Percentiles rank a stretch among this genome's conserved stretches.
Evolutionary conservation across 768 basidiomycete genomes (phyloP).

Genomic region (Phaeolepiota aurea): DNA sequence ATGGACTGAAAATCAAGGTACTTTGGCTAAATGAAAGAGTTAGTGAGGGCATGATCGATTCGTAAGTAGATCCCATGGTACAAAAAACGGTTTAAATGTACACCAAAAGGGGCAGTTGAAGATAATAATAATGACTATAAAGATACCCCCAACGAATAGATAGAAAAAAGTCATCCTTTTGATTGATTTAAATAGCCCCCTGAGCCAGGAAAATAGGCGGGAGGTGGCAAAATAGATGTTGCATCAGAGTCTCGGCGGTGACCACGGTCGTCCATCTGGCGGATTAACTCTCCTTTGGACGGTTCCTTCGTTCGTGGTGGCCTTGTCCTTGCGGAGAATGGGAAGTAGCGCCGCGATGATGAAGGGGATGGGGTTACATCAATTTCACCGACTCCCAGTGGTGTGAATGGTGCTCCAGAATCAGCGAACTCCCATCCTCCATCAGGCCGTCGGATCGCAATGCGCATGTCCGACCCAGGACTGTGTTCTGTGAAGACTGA

Average conservation of each 20-base stretch:
- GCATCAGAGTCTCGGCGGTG: not conserved
- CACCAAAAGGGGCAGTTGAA: too few species aligned
- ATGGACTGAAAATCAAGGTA: too few species aligned
- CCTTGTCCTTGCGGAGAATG: not conserved
- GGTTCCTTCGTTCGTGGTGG: not conserved
- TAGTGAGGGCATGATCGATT: too few species aligned
- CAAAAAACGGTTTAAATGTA: too few species aligned
- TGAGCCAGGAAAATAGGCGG: constrained; percentile 4
- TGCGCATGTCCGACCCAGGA: constrained; percentile 50
- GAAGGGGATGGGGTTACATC: constrained; percentile 20
- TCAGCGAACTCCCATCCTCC: constrained; percentile 50
- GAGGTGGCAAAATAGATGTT: constrained; percentile 2
- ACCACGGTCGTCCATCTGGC: constrained; percentile 2
- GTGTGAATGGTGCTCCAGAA: constrained; percentile 27
- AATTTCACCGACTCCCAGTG: constrained; percentile 27
- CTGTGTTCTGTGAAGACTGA: constrained; percentile 28
- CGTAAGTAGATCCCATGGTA: too few species aligned
- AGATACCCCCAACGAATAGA: too few species aligned
- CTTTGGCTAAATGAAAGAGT: too few species aligned
- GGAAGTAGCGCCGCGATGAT: constrained; percentile 5
- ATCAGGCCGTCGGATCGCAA: constrained; percentile 41
- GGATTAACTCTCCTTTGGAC: too few species aligned
- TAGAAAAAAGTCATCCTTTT: not conserved
- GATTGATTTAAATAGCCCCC: constrained; percentile 4
- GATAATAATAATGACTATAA: too few species aligned